These are phyloP conservation scores for Meyerozyma elateridarum DNA, from an alignment of 1,139 yeast genomes.

Conservation along the genomic window DNA sequence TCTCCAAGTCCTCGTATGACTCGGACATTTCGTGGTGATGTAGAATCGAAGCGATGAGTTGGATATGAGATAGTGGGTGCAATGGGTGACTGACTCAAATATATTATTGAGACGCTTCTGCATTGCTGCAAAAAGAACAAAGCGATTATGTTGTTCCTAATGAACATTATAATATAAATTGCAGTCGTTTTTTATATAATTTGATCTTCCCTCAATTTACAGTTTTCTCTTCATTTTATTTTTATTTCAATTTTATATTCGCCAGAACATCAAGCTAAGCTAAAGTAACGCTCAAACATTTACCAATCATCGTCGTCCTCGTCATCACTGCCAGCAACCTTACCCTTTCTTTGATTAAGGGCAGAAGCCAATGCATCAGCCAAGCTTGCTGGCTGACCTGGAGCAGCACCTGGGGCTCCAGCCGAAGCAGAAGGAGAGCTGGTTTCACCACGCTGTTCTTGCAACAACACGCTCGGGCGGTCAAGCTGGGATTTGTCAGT, in stretches of 20 bases:
- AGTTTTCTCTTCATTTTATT: no score
- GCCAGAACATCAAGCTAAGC: no score
- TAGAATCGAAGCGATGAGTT: slow-evolving; percentile 1
- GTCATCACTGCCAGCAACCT: slow-evolving; percentile 80
- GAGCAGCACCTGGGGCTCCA: slow-evolving; percentile 36
- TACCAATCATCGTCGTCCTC: slow-evolving; percentile 79
- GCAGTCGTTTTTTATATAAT: no score
- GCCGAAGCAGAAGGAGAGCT: slow-evolving; percentile 22
- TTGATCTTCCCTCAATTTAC: no score
- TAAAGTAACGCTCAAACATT: not conserved
- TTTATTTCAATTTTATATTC: no score
- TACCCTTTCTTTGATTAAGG: slow-evolving; percentile 70
- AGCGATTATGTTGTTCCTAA: no score
- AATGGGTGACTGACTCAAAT: no score
- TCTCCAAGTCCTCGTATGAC: slow-evolving; percentile 20
- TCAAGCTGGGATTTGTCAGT: slow-evolving; percentile 84
- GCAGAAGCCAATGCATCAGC: slow-evolving; percentile 92
- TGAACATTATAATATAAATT: no score
- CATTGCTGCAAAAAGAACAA: no score
- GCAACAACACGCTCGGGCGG: slow-evolving; percentile 65
- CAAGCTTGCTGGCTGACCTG: slow-evolving; percentile 53
- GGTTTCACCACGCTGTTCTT: slow-evolving; percentile 65
- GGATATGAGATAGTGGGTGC: not conserved
- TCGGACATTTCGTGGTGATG: slow-evolving; percentile 8
- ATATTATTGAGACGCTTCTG: no score